Conservation (phyloP, 768 basidiomycete genomes). For the Suillus variegatus region DNA sequence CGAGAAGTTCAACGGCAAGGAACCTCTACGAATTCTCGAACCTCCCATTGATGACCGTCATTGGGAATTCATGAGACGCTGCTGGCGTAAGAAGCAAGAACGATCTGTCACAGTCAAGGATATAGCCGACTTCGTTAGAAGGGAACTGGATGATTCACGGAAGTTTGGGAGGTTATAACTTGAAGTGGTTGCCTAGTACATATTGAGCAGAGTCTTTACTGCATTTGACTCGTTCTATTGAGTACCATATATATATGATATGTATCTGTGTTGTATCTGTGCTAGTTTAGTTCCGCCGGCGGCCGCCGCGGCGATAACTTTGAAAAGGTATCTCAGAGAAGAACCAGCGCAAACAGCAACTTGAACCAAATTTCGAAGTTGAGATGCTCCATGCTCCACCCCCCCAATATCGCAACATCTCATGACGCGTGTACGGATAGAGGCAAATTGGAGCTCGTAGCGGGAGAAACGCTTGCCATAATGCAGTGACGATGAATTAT, state of each 20-base stretch:
- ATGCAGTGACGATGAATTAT: background rate
- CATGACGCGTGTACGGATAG: background rate
- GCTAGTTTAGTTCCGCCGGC: background rate
- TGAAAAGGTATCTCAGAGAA: no score
- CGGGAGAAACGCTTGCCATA: background rate
- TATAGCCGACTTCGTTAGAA: background rate
- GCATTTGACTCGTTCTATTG: background rate
- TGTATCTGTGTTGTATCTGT: background rate
- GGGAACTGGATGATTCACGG: background rate
- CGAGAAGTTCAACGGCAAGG: background rate
- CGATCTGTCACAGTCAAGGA: background rate
- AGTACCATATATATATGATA: background rate
- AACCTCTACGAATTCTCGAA: background rate
- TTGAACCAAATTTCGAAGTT: background rate
- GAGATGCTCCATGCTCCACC: background rate
- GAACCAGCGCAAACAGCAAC: no score
- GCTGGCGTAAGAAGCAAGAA: slow-evolving; percentile 6
- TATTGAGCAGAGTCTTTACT: background rate
- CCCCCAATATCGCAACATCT: background rate
- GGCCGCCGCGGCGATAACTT: background rate
- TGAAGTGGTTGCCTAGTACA: background rate
- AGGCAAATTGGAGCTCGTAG: background rate
- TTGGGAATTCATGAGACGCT: slow-evolving; percentile 11
- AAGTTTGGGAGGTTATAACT: background rate
- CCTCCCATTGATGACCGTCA: slow-evolving; percentile 4